phyloP scores from a whole-genome alignment of 306 rosid species.

The Argentina anserina region DNA sequence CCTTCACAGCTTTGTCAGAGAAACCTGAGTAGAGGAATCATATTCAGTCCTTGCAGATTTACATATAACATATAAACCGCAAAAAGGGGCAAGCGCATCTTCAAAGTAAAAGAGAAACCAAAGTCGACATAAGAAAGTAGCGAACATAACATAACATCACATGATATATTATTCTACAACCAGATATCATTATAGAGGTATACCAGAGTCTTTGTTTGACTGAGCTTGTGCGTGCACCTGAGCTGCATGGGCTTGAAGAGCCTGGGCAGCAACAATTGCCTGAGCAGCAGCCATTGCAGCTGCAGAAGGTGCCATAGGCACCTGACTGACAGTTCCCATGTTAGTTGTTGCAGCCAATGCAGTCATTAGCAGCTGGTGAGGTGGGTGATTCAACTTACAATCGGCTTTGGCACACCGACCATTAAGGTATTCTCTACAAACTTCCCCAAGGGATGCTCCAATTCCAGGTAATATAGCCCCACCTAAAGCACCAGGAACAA shows the following conservation, averaged over 20 bases:
- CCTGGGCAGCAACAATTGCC: constrained; percentile 99
- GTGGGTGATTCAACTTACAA: constrained; percentile 93
- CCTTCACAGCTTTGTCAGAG: constrained; percentile 68
- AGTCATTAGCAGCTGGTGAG: constrained; percentile 92
- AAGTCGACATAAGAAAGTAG: constrained; percentile 6
- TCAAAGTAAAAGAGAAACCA: constrained; percentile 7
- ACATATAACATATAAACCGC: not conserved
- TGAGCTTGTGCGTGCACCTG: constrained; percentile 81
- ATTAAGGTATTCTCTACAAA: constrained; percentile 90
- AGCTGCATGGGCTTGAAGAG: constrained; percentile 98
- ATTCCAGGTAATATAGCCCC: constrained; percentile 97
- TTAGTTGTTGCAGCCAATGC: constrained; percentile 92
- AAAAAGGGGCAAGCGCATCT: not conserved
- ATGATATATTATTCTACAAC: not conserved
- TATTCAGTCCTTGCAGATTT: not conserved
- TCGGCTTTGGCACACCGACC: constrained; percentile 91
- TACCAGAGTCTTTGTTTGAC: constrained; percentile 88
- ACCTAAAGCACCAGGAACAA: constrained; percentile 86
- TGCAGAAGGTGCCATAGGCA: constrained; percentile 99
- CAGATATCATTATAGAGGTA: constrained; percentile 20
- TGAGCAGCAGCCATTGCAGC: constrained; percentile 99
- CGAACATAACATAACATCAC: not conserved
- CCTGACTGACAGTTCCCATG: constrained; percentile 91
- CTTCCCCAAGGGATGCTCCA: constrained; percentile 93
- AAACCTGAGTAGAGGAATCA: constrained; percentile 48